Percentiles rank a stretch among this genome's conserved stretches.
Evolutionary conservation across 2,329 filamentous ascomycete species (phyloP).

Genomic region (Xylaria hypoxylon): DNA sequence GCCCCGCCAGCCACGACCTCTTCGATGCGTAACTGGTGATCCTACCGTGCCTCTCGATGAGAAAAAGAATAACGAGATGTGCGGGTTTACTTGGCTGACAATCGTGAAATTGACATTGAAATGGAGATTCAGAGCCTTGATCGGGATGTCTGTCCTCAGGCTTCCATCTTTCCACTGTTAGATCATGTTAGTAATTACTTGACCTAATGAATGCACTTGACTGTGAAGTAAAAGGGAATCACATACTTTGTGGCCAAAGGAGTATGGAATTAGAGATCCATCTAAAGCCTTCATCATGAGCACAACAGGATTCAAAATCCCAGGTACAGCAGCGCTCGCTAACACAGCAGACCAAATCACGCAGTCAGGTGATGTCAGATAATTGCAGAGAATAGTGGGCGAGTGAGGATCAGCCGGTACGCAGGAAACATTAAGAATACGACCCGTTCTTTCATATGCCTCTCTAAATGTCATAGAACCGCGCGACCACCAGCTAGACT

Average conservation of each 20-base stretch:
- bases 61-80: slow-evolving; percentile 99
- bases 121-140: slow-evolving; percentile 92
- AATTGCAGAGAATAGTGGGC: slow-evolving; percentile 91
- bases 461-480: slow-evolving; percentile 95
- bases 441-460: slow-evolving; percentile 91
- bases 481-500: slow-evolving; percentile 88
- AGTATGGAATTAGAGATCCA: slow-evolving; percentile 85
- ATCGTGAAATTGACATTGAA: slow-evolving; percentile 99
- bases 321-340: slow-evolving; percentile 93
- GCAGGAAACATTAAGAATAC: slow-evolving; percentile 95
- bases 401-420: slow-evolving; percentile 96
- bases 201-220: background rate
- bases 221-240: background rate
- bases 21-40: slow-evolving; percentile 91
- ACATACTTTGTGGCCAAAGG: slow-evolving; percentile 85
- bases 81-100: slow-evolving; percentile 89
- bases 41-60: slow-evolving; percentile 92
- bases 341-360: slow-evolving; percentile 98
- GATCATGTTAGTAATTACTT: slow-evolving; percentile 21
- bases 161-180: slow-evolving; percentile 90
- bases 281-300: slow-evolving; percentile 87
- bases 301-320: slow-evolving; percentile 94
- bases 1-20: slow-evolving; percentile 93
- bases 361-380: slow-evolving; percentile 93
- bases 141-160: slow-evolving; percentile 91